Percentiles rank a stretch among this genome's conserved stretches.
These are phyloP conservation scores for Globisporangium splendens DNA, from an alignment of 352 stramenopile genomes.

Conservation along the genomic window DNA sequence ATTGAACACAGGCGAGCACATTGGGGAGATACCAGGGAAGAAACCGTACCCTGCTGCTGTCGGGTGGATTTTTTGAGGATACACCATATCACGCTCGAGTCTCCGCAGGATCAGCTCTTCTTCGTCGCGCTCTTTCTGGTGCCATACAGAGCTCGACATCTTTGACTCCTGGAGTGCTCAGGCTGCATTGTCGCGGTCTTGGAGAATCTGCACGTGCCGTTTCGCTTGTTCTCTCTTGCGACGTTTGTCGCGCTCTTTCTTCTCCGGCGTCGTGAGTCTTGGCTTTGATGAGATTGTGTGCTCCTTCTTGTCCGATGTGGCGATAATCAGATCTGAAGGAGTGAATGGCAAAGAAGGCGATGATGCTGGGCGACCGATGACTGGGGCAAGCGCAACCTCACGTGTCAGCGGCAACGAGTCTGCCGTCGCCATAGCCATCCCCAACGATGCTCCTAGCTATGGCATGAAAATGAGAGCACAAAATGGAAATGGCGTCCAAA, in stretches of 20 bases:
- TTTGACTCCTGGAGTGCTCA: slow-evolving; percentile 24
- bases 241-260: slow-evolving; percentile 43
- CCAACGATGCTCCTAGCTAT: background rate
- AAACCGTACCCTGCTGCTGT: slow-evolving; percentile 58
- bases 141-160: slow-evolving; percentile 30
- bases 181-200: slow-evolving; percentile 29
- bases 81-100: slow-evolving; percentile 59
- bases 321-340: background rate
- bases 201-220: slow-evolving; percentile 29
- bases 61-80: slow-evolving; percentile 44
- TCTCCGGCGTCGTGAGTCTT: slow-evolving; percentile 46
- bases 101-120: slow-evolving; percentile 66
- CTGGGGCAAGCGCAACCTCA: background rate
- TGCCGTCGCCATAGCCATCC: background rate
- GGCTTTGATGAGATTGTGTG: background rate
- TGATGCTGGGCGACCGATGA: background rate
- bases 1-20: slow-evolving; percentile 46
- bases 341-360: background rate
- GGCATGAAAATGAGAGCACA: background rate
- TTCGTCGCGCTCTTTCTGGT: slow-evolving; percentile 43
- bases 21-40: slow-evolving; percentile 4
- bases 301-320: background rate
- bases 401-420: background rate
- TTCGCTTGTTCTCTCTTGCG: slow-evolving; percentile 50
- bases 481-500: background rate